Evolutionary conservation across 441 rosid species (phyloP), one percentile per base, ranked within the genome.

Genomic region (Gossypium gossypioides): DNA sequence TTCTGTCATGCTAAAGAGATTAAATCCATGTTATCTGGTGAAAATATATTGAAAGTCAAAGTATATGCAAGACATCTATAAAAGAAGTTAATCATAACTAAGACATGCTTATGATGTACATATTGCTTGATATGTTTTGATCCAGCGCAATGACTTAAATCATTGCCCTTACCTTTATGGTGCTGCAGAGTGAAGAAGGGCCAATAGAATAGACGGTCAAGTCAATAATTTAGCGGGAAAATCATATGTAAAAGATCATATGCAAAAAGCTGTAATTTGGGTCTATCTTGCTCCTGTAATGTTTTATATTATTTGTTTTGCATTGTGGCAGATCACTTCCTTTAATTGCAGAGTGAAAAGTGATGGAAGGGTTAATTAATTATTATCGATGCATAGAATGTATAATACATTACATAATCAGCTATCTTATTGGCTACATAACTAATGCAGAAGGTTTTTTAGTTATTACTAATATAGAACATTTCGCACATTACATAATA

Each of bases 71-170:
- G 69, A 64, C 22, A 37, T 34, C 68, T 32, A 29, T 62, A 12
- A 65, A 44, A 22, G 56, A 65, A 65, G 29, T 29, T 66, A 66
- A 66, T 44, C 5, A 21, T 66, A 46, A 66, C n/a, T 24, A 24
- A 15, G 70, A 22, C 69, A 44, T 67, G 56, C 71, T 67, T 67
- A n/a, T 67, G 44, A 48, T 67, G 40, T 56, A 48, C 40, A 48
- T 40, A 40, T 24, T 48, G 42, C 13, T 67, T 48, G 42, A 48
- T 37, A 27, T 48, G 42, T 66, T 48, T 46, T 66, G n/a, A 48
- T 24, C 22, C 8, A 3, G 57, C n/a, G 56, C 40, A 46, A 3
- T 66, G 52, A 44, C 6, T 40, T 44, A 24, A 46, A 66, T 66
- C 56, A 13, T 40, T 9, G 46, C 46, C 46, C 46, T 40, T 46